These are phyloP conservation scores for Ganoderma leucocontextum DNA, from an alignment of 1,284 basidiomycete species.

Conservation along the genomic window DNA sequence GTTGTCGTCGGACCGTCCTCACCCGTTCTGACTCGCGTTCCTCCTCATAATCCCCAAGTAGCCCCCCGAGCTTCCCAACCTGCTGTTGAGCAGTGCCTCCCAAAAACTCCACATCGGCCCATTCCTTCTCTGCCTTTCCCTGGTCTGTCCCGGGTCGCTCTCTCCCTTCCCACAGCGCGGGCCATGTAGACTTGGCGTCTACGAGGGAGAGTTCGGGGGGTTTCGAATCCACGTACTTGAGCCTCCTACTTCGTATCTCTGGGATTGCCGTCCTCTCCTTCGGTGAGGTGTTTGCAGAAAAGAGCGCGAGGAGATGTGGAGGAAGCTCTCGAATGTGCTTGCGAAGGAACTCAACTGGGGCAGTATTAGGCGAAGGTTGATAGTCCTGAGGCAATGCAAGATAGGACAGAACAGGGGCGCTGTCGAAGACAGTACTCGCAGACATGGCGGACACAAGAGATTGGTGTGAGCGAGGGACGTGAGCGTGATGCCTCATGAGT, in stretches of 20 bases:
- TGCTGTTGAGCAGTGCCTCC: constrained; percentile 57
- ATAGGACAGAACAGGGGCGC: constrained; percentile 58
- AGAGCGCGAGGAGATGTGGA: constrained; percentile 65
- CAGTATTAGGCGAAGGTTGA: constrained; percentile 61
- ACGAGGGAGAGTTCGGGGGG: constrained; percentile 63
- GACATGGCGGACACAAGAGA: constrained; percentile 30
- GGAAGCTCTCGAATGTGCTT: constrained; percentile 69
- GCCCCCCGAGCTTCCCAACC: constrained; percentile 71
- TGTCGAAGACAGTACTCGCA: constrained; percentile 10
- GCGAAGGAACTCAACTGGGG: constrained; percentile 64
- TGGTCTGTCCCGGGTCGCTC: constrained; percentile 56
- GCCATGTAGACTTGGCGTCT: constrained; percentile 65
- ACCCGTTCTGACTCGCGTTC: constrained; percentile 73
- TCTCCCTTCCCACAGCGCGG: constrained; percentile 68
- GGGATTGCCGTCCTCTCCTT: constrained; percentile 70
- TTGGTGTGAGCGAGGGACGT: neutral
- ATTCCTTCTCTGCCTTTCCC: constrained; percentile 69
- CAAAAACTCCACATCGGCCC: constrained; percentile 71
- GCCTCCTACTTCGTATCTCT: constrained; percentile 72
- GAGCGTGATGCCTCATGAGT: neutral
- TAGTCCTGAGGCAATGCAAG: constrained; percentile 66
- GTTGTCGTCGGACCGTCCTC: constrained; percentile 54
- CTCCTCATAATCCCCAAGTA: constrained; percentile 77
- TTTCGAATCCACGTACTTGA: constrained; percentile 61
- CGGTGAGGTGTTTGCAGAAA: constrained; percentile 70